phyloP scores from a whole-genome alignment of 2,329 filamentous ascomycete genomes.

The Aspergillus fumigatiaffinis region DNA sequence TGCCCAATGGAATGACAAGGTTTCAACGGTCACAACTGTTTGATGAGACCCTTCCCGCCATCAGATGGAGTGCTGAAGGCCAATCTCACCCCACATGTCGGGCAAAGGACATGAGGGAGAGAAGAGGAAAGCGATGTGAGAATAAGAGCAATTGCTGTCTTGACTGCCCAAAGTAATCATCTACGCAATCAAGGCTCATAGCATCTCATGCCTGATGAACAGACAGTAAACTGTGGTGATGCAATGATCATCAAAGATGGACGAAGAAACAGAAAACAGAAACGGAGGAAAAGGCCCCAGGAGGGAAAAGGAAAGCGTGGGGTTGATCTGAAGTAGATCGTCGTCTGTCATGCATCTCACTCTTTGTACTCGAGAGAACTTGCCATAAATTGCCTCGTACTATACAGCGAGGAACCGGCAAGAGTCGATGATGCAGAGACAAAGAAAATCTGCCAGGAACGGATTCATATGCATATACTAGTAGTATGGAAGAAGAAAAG shows the following conservation, averaged over 20 bases:
- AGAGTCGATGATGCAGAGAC: background rate
- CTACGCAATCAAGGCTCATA: background rate
- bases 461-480: background rate
- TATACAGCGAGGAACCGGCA: background rate
- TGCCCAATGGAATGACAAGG: background rate
- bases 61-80: background rate
- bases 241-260: background rate
- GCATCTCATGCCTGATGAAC: background rate
- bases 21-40: background rate
- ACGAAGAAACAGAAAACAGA: background rate
- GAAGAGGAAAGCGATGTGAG: background rate
- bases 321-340: background rate
- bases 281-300: no score
- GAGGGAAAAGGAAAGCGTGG: background rate
- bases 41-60: background rate
- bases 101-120: background rate
- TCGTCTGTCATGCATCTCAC: background rate
- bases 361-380: background rate
- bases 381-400: background rate
- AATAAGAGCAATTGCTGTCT: background rate
- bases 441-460: background rate
- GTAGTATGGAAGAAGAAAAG: background rate
- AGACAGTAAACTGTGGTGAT: background rate
- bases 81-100: background rate
- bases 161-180: background rate